Evolutionary conservation across 331 rosid species (phyloP), one percentile per base, ranked within the genome.

Genomic region (Dryas integrifolia): DNA sequence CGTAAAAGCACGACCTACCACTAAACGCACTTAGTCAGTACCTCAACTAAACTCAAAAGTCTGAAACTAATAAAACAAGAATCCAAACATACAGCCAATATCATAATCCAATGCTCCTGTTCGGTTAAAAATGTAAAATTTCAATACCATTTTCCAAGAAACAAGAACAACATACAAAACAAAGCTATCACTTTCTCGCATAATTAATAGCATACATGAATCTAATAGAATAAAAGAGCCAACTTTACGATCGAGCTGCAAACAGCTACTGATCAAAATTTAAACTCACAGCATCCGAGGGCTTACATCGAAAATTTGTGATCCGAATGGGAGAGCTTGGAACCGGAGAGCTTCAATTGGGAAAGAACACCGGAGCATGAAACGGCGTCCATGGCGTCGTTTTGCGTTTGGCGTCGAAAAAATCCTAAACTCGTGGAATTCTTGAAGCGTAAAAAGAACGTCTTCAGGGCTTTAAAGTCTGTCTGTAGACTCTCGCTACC

Each of bases 1-100:
- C 38, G 73, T 55, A 80, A 74, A 85, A 78, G 81, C 75, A 76
- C 38, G 83, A 65, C 85, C 97, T 89, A 84, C 43, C 39, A 76
- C 39, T 45, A 67, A 67, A 78, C 6, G 52, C 44, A 45, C 12
- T 18, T 8, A 7, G 57, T 73, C 60, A 11, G 75, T 41, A 50
- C 43, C 68, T 15, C 61, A 63, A 38, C 55, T 70, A 55, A 70
- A 35, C 59, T 7, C 35, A 9, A 8, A 8, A 58, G 6, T 26
- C 13, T 56, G 50, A 30, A 66, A 66, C 12, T 43, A 7, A 39
- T 60, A 39, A 14, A 47, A 47, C 12, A 11, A 52, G 41, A 13
- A 70, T 5, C 26, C 44, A 12, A 70, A 13, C 62, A 39, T 6
- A 39, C 67, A 70, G 13, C 43, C 75, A 30, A 56, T 16, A 16